These are phyloP conservation scores for Fusarium torulosum DNA, from an alignment of 2,329 filamentous ascomycete species.

Conservation along the genomic window DNA sequence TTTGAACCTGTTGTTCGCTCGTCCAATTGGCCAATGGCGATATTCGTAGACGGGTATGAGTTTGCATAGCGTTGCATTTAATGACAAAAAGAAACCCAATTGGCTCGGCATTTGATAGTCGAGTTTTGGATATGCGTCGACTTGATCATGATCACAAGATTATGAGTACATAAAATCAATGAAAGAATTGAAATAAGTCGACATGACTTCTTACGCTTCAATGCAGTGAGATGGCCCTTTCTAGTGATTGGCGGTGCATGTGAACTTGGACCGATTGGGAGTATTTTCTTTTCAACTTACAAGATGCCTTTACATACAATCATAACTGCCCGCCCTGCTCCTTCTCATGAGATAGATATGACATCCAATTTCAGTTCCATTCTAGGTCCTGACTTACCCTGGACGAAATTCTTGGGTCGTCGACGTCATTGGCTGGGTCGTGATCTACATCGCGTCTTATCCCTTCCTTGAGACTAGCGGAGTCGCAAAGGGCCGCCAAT, in stretches of 20 bases:
- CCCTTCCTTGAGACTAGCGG: slow-evolving; percentile 8
- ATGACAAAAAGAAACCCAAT: slow-evolving; percentile 21
- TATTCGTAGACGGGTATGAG: slow-evolving; percentile 11
- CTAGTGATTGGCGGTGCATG: not conserved
- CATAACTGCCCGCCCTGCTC: not conserved
- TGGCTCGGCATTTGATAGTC: not conserved
- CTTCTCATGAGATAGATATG: not conserved
- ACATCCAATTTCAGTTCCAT: slow-evolving; percentile 3
- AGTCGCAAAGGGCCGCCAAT: slow-evolving; percentile 22
- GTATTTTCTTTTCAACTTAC: not conserved
- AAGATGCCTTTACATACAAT: not conserved
- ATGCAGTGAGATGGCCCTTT: not conserved
- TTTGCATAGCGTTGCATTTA: slow-evolving; percentile 46
- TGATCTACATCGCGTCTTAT: slow-evolving; percentile 8
- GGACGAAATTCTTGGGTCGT: not conserved
- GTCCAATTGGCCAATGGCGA: not conserved
- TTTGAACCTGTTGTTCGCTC: slow-evolving; percentile 5
- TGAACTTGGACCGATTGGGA: not conserved
- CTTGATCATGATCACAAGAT: slow-evolving; percentile 24
- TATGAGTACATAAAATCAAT: slow-evolving; percentile 34
- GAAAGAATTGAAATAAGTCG: slow-evolving; percentile 8
- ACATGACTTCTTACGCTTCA: not conserved
- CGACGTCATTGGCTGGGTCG: slow-evolving; percentile 31
- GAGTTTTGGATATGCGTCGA: not conserved
- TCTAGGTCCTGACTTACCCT: slow-evolving; percentile 22